Evolutionary conservation across 495 filamentous ascomycete species (phyloP).

Genomic region (Jackrogersella minutella): DNA sequence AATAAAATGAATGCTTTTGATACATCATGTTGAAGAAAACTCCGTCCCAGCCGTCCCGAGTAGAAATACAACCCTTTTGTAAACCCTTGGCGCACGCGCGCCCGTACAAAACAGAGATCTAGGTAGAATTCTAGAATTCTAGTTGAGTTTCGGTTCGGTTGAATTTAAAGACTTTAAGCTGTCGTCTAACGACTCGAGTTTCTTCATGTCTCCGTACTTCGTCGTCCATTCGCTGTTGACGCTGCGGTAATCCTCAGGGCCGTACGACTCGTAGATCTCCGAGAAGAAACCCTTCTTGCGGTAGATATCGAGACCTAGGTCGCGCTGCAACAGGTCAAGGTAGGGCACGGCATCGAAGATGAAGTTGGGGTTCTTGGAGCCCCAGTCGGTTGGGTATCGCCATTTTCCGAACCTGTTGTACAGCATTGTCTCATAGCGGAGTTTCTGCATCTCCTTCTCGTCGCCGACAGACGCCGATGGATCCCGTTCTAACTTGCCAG

Average conservation of each 20-base stretch:
- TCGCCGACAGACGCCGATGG: constrained; percentile 34
- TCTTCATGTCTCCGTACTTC: constrained; percentile 39
- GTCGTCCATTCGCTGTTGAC: constrained; percentile 64
- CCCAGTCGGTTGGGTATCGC: constrained; percentile 72
- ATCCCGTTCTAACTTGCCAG: constrained; percentile 47
- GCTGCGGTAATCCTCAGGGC: constrained; percentile 66
- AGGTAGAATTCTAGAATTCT: constrained; percentile 14
- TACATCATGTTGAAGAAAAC: constrained; percentile 30
- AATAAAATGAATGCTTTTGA: constrained; percentile 24
- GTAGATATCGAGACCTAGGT: constrained; percentile 64
- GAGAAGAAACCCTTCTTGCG: constrained; percentile 56
- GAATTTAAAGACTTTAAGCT: constrained; percentile 25
- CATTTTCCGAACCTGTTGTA: constrained; percentile 73
- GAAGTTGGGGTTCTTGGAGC: constrained; percentile 70
- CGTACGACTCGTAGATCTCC: constrained; percentile 65
- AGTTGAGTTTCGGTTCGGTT: constrained; percentile 18
- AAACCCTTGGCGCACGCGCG: background rate
- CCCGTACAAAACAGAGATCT: background rate
- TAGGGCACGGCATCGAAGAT: constrained; percentile 83
- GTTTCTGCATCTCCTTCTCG: constrained; percentile 38
- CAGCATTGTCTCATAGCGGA: constrained; percentile 66
- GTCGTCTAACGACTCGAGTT: constrained; percentile 26
- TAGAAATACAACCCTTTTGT: constrained; percentile 33
- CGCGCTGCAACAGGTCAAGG: constrained; percentile 71
- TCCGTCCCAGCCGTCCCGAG: constrained; percentile 23